Evolutionary conservation across 345 rosid genomes (phyloP).

Genomic region (Fremontodendron californicum): DNA sequence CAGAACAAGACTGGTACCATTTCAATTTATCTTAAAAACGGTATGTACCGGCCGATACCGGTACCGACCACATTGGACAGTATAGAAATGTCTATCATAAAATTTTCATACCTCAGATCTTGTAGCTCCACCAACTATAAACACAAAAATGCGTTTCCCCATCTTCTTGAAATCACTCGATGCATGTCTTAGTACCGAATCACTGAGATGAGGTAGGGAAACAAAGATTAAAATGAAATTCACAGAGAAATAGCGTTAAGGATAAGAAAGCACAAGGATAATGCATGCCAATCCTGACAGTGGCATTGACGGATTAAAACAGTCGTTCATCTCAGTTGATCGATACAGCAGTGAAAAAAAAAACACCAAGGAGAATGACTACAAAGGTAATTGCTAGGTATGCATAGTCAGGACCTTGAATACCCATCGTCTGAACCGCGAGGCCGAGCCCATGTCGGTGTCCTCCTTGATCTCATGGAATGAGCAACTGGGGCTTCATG

Average conservation of each 20-base stretch:
- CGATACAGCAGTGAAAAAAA: not conserved
- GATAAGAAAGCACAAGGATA: slow-evolving; percentile 7
- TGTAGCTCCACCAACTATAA: slow-evolving; percentile 92
- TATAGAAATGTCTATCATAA: not conserved
- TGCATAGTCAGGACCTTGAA: slow-evolving; percentile 49
- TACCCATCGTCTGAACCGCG: slow-evolving; percentile 77
- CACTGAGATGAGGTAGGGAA: slow-evolving; percentile 41
- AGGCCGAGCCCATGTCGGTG: slow-evolving; percentile 65
- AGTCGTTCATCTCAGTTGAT: not conserved
- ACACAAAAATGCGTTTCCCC: slow-evolving; percentile 90
- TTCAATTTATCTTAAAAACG: no score
- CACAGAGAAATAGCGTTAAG: not conserved
- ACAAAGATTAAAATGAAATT: not conserved
- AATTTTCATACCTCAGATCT: slow-evolving; percentile 78
- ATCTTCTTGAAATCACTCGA: slow-evolving; percentile 84
- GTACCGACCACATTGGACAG: no score
- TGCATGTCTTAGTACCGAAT: slow-evolving; percentile 72
- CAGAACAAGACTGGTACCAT: no score
- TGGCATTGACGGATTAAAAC: not conserved
- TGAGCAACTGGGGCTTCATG: slow-evolving; percentile 57
- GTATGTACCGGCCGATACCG: no score
- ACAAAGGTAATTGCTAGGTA: not conserved
- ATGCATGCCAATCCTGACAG: not conserved
- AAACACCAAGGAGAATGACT: not conserved
- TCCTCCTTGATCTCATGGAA: slow-evolving; percentile 90